Evolutionary conservation across 306 rosid genomes (phyloP).

Genomic region (Casuarina glauca): DNA sequence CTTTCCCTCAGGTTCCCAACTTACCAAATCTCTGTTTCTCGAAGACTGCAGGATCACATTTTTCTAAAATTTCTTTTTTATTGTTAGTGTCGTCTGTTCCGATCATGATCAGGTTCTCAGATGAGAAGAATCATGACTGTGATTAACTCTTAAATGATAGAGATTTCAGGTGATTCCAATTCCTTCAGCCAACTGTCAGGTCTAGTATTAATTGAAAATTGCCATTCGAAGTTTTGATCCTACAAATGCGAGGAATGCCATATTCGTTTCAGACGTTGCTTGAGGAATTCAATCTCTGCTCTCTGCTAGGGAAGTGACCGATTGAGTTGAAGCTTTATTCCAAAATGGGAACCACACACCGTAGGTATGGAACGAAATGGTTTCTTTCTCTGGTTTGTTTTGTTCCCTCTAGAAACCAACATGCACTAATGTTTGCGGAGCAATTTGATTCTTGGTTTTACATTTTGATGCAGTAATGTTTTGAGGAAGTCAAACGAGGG

Average conservation of each 20-base stretch:
- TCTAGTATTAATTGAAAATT: conserved; percentile 9
- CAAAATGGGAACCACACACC: conserved; percentile 46
- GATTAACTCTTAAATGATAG: neutral
- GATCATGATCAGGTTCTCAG: neutral
- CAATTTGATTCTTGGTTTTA: conserved; percentile 21
- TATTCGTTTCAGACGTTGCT: conserved; percentile 32
- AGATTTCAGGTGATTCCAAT: neutral
- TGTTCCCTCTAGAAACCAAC: neutral
- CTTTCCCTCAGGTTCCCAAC: conserved; percentile 10
- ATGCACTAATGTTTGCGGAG: neutral
- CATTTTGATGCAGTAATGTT: conserved; percentile 41
- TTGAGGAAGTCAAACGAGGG: conserved; percentile 63
- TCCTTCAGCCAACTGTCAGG: neutral
- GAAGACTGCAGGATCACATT: neutral
- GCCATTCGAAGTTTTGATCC: neutral
- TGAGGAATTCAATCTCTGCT: conserved; percentile 30
- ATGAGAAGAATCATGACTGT: neutral
- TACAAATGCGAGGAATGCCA: conserved; percentile 32
- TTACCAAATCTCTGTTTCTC: neutral
- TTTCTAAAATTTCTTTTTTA: conserved; percentile 14
- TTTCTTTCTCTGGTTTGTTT: neutral
- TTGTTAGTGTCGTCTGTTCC: neutral
- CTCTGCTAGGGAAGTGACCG: conserved; percentile 30
- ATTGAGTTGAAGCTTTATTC: conserved; percentile 35
- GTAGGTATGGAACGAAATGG: conserved; percentile 38